Evolutionary conservation across 2,329 filamentous ascomycete genomes (phyloP), one percentile per base, ranked within the genome.

Genomic region (Penicillium sp.): DNA sequence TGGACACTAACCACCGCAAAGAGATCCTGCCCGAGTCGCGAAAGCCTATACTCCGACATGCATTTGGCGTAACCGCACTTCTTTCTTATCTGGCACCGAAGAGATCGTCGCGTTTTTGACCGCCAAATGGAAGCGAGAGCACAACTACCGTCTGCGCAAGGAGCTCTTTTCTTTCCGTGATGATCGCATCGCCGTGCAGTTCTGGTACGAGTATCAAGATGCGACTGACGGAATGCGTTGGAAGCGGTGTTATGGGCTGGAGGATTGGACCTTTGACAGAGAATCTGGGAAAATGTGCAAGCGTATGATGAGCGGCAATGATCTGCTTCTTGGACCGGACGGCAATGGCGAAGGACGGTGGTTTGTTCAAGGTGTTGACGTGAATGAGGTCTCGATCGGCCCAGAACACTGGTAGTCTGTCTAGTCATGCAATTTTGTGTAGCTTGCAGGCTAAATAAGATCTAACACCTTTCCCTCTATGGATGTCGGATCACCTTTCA

Each of bases 141-240:
- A 82, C 41, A 83, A 79, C 15, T 95, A 95, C 65, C 80, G 81
- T 0, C 78, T 95, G 49, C 82, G 90, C 49, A 95, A 95, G 70
- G 90, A 95, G 68, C 76, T 95, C 1, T 95, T 95, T 70, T 80
- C 88, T 1, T 94, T 90, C 65, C 79, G 75, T 0, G 85, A 85
- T 34, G 78, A 93, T 70, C 87, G 84, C 72, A 93, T 92, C 58
- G 90, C 90, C 1, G 90, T 95, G 21, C 89, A 95, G 67, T 95
- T 94, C 70, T 95, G 90, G 90, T 95, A 93, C 65, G 87, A 95
- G 71, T 92, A 85, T 73, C 81, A 85, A 58, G 88, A 93, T 64
- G 73, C 74, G 7, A 62, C 78, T 1, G 86, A 87, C 34, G 85
- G 64, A 10, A 69, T 76, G 72, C 70, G 89, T 69, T 95, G 90